A percentile compares a stretch with the other conserved stretches of the same genome.
Evolutionary conservation across 495 filamentous ascomycete genomes (phyloP).

Genomic region (Cryomyces minteri): DNA sequence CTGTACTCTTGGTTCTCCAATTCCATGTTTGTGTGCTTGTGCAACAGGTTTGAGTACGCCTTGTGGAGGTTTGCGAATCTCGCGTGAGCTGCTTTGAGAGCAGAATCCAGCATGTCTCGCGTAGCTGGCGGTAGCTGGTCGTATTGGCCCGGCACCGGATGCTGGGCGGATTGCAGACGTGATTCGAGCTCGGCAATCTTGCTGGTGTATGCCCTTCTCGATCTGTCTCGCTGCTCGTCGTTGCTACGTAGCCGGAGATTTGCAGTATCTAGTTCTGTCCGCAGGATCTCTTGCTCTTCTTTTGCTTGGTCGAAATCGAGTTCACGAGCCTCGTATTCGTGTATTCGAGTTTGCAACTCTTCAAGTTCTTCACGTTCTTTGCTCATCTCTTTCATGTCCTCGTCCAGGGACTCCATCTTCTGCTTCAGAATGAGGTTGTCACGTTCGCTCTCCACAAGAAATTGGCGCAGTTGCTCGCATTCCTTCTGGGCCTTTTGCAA

Average conservation of each 20-base stretch:
- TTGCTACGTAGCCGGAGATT: constrained; percentile 21
- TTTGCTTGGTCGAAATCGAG: constrained; percentile 31
- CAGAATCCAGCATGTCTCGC: constrained; percentile 29
- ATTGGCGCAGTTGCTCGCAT: constrained; percentile 31
- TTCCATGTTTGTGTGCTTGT: constrained; percentile 18
- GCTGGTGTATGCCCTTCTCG: constrained; percentile 24
- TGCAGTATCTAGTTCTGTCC: constrained; percentile 10
- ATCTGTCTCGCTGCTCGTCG: constrained; percentile 31
- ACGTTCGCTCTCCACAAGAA: constrained; percentile 42
- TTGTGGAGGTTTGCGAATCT: constrained; percentile 28
- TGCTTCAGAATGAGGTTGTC: constrained; percentile 39
- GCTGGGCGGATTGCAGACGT: constrained; percentile 17
- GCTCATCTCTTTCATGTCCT: constrained; percentile 39
- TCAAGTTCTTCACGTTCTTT: constrained; percentile 36
- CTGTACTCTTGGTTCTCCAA: constrained; percentile 3
- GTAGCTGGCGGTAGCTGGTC: constrained; percentile 15
- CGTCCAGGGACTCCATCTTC: constrained; percentile 36
- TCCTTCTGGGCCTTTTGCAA: constrained; percentile 32
- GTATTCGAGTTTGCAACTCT: constrained; percentile 33
- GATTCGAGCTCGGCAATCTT: constrained; percentile 26
- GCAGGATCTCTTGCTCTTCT: constrained; percentile 30
- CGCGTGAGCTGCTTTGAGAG: constrained; percentile 23
- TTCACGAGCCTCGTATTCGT: constrained; percentile 37
- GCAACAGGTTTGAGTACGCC: constrained; percentile 21
- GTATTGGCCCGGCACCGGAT: neutral